Conservation (phyloP, 2,329 filamentous ascomycete species). For the Lachnellula cervina region DNA sequence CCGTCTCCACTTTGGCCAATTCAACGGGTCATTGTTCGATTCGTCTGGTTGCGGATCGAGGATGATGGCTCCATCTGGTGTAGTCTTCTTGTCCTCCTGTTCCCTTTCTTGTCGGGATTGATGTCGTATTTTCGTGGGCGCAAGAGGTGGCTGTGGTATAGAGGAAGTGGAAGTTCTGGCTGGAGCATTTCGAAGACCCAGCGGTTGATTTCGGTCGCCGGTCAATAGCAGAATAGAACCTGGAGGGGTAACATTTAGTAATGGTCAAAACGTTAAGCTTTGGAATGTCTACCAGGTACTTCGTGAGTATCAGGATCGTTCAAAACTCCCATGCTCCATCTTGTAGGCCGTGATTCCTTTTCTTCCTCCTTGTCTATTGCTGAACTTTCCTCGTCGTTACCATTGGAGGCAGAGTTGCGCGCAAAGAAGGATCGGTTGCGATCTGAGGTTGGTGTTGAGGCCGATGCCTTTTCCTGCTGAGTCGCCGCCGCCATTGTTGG, state of each 20-base stretch:
- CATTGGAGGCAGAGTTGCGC: conserved; percentile 16
- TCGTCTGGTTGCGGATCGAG: conserved; percentile 90
- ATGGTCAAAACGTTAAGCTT: neutral
- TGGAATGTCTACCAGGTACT: conserved; percentile 64
- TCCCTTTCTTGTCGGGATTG: conserved; percentile 8
- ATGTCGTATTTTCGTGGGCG: conserved; percentile 10
- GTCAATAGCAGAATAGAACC: conserved; percentile 56
- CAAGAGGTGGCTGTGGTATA: conserved; percentile 17
- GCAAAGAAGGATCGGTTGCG: conserved; percentile 21
- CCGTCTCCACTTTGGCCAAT: conserved; percentile 80
- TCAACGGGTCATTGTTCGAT: conserved; percentile 82
- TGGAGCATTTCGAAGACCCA: conserved; percentile 53
- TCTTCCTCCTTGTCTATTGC: conserved; percentile 13
- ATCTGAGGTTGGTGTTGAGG: conserved; percentile 6
- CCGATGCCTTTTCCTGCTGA: neutral
- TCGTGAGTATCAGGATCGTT: conserved; percentile 78
- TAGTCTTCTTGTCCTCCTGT: conserved; percentile 61
- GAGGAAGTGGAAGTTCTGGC: conserved; percentile 56
- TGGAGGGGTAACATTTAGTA: conserved; percentile 24
- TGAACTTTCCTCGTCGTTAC: neutral
- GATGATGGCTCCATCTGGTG: conserved; percentile 76
- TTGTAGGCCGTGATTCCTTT: conserved; percentile 30
- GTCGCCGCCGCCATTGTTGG: conserved; percentile 6
- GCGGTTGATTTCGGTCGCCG: conserved; percentile 50
- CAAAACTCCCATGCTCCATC: conserved; percentile 71